Base-by-base conservation (phyloP, 73 alveolate species). In the Durusdinium trenchii region DNA sequence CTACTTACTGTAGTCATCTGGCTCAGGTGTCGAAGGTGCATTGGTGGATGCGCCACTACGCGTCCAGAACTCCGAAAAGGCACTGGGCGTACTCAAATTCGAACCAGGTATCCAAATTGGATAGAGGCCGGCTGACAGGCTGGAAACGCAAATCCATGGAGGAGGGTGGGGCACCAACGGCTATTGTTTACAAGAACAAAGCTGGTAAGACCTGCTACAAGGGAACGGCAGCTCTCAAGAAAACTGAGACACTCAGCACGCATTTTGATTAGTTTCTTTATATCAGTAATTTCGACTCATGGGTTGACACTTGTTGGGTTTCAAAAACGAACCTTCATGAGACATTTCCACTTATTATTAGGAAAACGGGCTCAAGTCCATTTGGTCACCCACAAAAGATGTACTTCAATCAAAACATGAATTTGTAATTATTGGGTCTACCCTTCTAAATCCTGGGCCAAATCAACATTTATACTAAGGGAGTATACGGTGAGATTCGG, bases 41-140 rank as follows among this genome's bases (percentile, higher is more conserved):
- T 2, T 76, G 86, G 86, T 76, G 86, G 86, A 76, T 76, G 86
- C 60, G 60, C 10, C 86, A 76, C 20, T 76, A 76, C 38, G n/a
- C 40, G 40, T 6, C 61, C 4, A 6, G 5, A 6, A 76, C 86
- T 12, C 86, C 86, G 20, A 76, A 76, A 38, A 23, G 61, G 86
- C 86, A 76, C 38, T 76, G 38, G 36, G 54, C 42, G 6, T 76
- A 14, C 60, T 38, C 86, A 5, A 76, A 76, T 42, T 76, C 86
- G 5, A 23, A 43, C 36, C 3, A 28, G 2, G 60, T 20, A 2
- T 42, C 61, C 18, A 42, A 9, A 28, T 36, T 76, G 86, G n/a
- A 43, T 38, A 40, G 86, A 18, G 86, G 86, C n/a, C 14, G 38
- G 6, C 60, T 76, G n/a, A 40, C 36, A 12, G 60, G 60, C 4